Evolutionary conservation across 352 stramenopile genomes (phyloP).

Genomic region (Pythium sp.): DNA sequence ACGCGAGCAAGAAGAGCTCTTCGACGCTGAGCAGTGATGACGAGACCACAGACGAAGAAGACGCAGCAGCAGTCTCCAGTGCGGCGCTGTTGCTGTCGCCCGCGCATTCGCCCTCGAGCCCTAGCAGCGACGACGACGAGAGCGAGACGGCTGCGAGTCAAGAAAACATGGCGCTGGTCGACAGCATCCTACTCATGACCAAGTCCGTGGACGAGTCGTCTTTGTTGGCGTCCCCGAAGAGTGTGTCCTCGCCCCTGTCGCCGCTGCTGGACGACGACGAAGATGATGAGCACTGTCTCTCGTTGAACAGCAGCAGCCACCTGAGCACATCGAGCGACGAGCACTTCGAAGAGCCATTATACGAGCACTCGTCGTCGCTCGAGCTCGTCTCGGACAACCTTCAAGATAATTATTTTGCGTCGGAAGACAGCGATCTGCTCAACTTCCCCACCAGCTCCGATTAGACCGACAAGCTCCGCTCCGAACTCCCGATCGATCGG

Average conservation of each 20-base stretch:
- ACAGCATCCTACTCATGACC: conserved; percentile 78
- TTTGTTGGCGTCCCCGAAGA: conserved; percentile 60
- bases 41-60: conserved; percentile 14
- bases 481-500: background rate
- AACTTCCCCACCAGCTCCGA: conserved; percentile 42
- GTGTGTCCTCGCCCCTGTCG: conserved; percentile 48
- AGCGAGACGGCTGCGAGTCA: conserved; percentile 23
- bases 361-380: conserved; percentile 39
- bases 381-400: conserved; percentile 76
- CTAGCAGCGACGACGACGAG: background rate
- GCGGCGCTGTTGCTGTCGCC: background rate
- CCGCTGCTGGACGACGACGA: conserved; percentile 46
- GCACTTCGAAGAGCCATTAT: conserved; percentile 22
- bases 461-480: conserved; percentile 4
- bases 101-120: background rate
- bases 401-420: conserved; percentile 65
- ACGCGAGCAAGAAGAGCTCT: background rate
- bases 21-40: background rate
- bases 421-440: conserved; percentile 65
- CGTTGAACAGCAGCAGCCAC: conserved; percentile 8
- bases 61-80: background rate
- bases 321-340: conserved; percentile 21
- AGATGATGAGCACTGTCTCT: conserved; percentile 32
- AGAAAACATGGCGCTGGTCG: conserved; percentile 69
- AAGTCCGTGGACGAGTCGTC: conserved; percentile 62